Evolutionary conservation across 2,329 filamentous ascomycete species (phyloP).

Genomic region (Fusarium sp.): DNA sequence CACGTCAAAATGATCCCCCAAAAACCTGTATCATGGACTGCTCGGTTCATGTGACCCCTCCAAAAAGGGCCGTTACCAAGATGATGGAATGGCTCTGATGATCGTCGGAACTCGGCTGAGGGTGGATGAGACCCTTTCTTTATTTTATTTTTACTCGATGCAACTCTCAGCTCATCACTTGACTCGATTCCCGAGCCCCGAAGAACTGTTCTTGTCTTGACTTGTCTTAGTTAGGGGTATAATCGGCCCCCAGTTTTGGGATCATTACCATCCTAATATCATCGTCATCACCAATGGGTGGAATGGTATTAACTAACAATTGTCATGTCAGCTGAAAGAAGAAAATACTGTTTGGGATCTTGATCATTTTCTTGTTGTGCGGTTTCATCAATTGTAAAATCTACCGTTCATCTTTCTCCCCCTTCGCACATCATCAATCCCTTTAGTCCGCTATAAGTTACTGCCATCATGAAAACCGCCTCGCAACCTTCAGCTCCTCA

Average conservation of each 20-base stretch:
- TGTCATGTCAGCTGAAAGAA: conserved; percentile 8
- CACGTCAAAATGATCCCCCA: conserved; percentile 12
- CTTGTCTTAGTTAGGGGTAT: conserved; percentile 7
- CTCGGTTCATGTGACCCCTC: conserved; percentile 22
- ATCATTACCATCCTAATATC: conserved; percentile 30
- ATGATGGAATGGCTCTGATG: conserved; percentile 16
- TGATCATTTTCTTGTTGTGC: neutral
- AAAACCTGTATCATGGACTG: conserved; percentile 27
- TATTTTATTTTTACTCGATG: neutral
- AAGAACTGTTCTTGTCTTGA: conserved; percentile 4
- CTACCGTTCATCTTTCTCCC: neutral
- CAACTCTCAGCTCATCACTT: conserved; percentile 8
- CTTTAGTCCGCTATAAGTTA: neutral
- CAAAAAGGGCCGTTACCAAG: conserved; percentile 14
- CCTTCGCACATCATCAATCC: neutral
- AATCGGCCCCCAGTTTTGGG: conserved; percentile 12
- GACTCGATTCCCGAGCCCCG: conserved; percentile 19
- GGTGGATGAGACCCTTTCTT: conserved; percentile 11
- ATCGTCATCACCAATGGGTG: conserved; percentile 32
- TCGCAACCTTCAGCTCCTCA: conserved; percentile 26
- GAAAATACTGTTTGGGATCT: neutral
- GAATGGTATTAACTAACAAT: conserved; percentile 19
- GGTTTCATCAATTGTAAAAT: conserved; percentile 5
- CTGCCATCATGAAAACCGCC: conserved; percentile 27
- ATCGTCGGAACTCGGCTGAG: conserved; percentile 25